Evolutionary conservation across 495 filamentous ascomycete genomes (phyloP).

Genomic region (Stereocaulon alpinum): DNA sequence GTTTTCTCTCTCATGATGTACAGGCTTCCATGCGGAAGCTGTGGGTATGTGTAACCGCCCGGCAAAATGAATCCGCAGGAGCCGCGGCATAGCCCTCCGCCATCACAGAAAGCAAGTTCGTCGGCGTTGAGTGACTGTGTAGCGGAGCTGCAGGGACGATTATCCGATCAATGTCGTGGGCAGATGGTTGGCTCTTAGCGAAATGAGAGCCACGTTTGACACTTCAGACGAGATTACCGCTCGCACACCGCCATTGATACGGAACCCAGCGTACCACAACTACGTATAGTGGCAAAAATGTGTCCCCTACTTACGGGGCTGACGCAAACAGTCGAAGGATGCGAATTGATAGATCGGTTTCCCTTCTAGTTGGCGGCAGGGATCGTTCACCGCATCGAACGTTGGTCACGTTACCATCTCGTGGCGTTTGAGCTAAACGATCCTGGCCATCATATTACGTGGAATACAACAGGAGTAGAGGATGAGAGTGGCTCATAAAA

Average conservation of each 20-base stretch:
- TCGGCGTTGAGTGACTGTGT: not conserved
- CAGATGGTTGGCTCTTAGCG: not conserved
- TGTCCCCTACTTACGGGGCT: not conserved
- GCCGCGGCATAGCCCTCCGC: not conserved
- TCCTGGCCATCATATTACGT: not conserved
- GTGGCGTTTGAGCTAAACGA: not conserved
- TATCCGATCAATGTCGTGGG: not conserved
- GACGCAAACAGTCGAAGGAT: not conserved
- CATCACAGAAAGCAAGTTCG: not conserved
- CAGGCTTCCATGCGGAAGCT: not conserved
- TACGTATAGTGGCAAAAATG: not conserved
- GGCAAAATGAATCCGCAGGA: not conserved
- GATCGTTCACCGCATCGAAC: not conserved
- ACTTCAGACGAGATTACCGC: not conserved
- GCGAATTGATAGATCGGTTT: too few relatives aligned
- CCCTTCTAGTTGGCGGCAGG: not conserved
- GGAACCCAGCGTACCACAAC: not conserved
- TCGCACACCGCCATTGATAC: not conserved
- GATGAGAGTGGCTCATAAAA: not conserved
- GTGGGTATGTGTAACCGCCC: not conserved
- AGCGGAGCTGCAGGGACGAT: not conserved
- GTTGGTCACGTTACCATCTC: slow-evolving; percentile 1
- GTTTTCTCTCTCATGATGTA: not conserved
- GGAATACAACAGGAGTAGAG: not conserved
- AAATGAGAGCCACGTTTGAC: not conserved